Percentiles rank a stretch among this genome's conserved stretches.
Conservation (phyloP, 2,329 filamentous ascomycete species). For the Fusarium miscanthi region DNA sequence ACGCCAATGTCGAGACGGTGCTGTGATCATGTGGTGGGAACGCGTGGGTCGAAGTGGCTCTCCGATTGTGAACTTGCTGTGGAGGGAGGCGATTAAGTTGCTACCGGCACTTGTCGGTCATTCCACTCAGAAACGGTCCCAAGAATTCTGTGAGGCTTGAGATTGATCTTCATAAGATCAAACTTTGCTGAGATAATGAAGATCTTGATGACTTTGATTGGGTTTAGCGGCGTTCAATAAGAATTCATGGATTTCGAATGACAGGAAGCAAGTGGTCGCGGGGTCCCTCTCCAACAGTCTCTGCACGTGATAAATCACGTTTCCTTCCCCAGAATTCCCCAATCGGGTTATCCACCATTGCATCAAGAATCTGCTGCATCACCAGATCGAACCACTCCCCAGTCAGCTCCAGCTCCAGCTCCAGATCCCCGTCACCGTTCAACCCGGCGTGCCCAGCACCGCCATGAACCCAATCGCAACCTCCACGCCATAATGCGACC, state of each 20-base stretch:
- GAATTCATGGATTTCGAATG: conserved; percentile 15
- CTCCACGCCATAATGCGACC: conserved; percentile 50
- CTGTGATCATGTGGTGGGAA: conserved; percentile 34
- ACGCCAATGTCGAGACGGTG: conserved; percentile 22
- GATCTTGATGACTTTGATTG: not conserved
- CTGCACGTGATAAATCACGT: conserved; percentile 42
- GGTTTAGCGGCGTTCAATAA: conserved; percentile 26
- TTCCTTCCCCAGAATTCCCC: conserved; percentile 34
- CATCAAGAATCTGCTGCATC: conserved; percentile 35
- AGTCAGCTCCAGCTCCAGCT: conserved; percentile 3
- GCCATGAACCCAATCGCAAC: conserved; percentile 46
- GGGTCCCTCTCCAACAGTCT: not conserved
- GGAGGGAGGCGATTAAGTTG: not conserved
- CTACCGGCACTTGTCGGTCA: not conserved
- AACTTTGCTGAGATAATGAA: not conserved
- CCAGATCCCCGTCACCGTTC: conserved; percentile 5
- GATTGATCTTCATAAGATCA: not conserved
- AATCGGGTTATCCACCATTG: conserved; percentile 28
- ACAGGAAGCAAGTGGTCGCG: not conserved
- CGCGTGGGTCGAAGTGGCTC: conserved; percentile 24
- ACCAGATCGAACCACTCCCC: conserved; percentile 41
- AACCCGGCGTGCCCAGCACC: conserved; percentile 24
- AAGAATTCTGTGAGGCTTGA: not conserved
- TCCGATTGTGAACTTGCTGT: not conserved
- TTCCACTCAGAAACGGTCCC: not conserved